phyloP scores from a whole-genome alignment of 2,329 filamentous ascomycete species.

The Malbranchea cinnamomea region DNA sequence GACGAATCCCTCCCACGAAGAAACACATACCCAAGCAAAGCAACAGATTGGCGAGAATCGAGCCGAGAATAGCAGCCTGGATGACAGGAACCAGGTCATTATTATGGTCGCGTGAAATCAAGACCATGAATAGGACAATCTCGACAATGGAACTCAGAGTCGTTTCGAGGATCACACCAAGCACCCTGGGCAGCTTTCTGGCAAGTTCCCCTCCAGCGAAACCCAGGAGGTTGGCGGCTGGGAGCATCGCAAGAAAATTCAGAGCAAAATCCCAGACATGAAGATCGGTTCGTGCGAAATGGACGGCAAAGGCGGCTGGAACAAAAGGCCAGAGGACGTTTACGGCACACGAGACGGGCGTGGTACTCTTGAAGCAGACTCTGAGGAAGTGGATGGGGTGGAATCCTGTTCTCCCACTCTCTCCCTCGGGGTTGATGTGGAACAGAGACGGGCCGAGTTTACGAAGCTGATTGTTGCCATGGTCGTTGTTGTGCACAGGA shows the following conservation, averaged over 20 bases:
- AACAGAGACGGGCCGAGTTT: slow-evolving; percentile 18
- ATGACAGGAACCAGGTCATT: slow-evolving; percentile 50
- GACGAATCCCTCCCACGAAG: slow-evolving; percentile 55
- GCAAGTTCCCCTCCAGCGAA: slow-evolving; percentile 60
- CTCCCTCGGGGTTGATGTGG: slow-evolving; percentile 34
- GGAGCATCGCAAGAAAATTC: slow-evolving; percentile 64
- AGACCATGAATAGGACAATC: slow-evolving; percentile 66
- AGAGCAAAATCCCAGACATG: slow-evolving; percentile 53
- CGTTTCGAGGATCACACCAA: slow-evolving; percentile 36
- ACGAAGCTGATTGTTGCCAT: no score
- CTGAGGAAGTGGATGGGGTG: slow-evolving; percentile 48
- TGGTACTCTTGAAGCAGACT: slow-evolving; percentile 50
- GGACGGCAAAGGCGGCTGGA: slow-evolving; percentile 53
- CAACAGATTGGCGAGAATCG: slow-evolving; percentile 66
- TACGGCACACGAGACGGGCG: slow-evolving; percentile 46
- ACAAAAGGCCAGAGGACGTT: slow-evolving; percentile 65
- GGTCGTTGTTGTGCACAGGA: no score
- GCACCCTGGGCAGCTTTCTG: slow-evolving; percentile 59
- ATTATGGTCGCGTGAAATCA: slow-evolving; percentile 41
- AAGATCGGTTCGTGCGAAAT: slow-evolving; percentile 40
- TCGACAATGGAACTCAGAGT: slow-evolving; percentile 61
- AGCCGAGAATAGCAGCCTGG: slow-evolving; percentile 69
- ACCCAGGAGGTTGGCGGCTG: slow-evolving; percentile 59
- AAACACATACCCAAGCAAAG: slow-evolving; percentile 71
- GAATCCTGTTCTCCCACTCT: slow-evolving; percentile 53